A percentile compares a stretch with the other conserved stretches of the same genome.
Conservation (phyloP, 352 stramenopile species). For the Globisporangium solare region DNA sequence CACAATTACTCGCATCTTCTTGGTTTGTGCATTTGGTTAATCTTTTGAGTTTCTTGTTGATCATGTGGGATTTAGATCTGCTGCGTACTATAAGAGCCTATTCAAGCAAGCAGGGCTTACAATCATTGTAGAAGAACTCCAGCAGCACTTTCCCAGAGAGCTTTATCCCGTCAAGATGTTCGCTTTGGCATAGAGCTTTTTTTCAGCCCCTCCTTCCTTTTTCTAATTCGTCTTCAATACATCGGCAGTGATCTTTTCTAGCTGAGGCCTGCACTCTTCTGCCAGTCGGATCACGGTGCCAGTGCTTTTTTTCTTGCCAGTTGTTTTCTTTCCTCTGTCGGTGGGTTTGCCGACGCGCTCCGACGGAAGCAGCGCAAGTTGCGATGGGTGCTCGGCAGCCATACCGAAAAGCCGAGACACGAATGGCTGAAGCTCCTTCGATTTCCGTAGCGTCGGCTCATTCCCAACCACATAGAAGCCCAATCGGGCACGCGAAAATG, state of each 20-base stretch:
- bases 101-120: constrained; percentile 89
- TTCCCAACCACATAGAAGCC: constrained; percentile 93
- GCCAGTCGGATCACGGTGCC: not conserved
- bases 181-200: constrained; percentile 47
- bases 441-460: constrained; percentile 58
- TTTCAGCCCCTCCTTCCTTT: not conserved
- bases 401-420: constrained; percentile 29
- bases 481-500: constrained; percentile 89
- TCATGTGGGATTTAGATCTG: constrained; percentile 27
- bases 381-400: constrained; percentile 22
- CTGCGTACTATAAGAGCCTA: constrained; percentile 89
- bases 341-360: constrained; percentile 18
- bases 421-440: constrained; percentile 66
- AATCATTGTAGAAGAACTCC: constrained; percentile 75
- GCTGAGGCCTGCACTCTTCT: not conserved
- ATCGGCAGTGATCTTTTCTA: constrained; percentile 1
- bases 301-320: constrained; percentile 9
- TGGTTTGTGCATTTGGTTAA: not conserved
- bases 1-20: not conserved
- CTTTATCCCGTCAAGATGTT: constrained; percentile 96
- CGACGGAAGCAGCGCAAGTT: constrained; percentile 29
- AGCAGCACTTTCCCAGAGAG: constrained; percentile 92
- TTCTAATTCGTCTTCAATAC: constrained; percentile 4
- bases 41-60: not conserved
- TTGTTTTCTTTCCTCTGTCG: constrained; percentile 1